phyloP scores from a whole-genome alignment of 176 grass and related monocot genomes.

The Paspalum vaginatum region DNA sequence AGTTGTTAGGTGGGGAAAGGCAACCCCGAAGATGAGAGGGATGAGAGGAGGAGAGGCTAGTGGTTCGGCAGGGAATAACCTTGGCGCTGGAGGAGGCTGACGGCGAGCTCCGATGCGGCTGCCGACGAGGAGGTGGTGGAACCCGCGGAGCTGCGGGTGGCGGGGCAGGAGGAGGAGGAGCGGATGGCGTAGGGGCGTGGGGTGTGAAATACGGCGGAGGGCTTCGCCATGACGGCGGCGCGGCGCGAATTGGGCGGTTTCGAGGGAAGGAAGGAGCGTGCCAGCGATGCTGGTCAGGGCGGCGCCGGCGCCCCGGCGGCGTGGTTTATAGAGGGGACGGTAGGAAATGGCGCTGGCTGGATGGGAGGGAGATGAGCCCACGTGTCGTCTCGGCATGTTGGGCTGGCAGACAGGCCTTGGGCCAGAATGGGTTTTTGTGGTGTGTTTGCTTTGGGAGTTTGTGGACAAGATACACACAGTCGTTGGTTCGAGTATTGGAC shows the following conservation, averaged over 20 bases:
- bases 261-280: too few species aligned
- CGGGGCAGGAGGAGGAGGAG: background rate
- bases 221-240: conserved; percentile 43
- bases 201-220: conserved; percentile 25
- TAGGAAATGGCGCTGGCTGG: too few species aligned
- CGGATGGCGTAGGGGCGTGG: conserved; percentile 32
- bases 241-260: background rate
- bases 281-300: too few species aligned
- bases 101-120: conserved; percentile 10
- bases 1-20: background rate
- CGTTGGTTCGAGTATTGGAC: too few species aligned
- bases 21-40: background rate
- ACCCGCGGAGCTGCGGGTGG: background rate
- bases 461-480: too few species aligned
- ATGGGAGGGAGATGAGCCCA: too few species aligned
- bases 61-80: background rate
- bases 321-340: too few species aligned
- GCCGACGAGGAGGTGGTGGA: conserved; percentile 22
- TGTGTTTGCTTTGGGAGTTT: too few species aligned
- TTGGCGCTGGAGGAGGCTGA: conserved; percentile 30
- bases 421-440: too few species aligned
- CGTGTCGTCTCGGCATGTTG: too few species aligned
- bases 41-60: background rate
- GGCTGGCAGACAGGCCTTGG: too few species aligned
- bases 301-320: too few species aligned